phyloP scores from a whole-genome alignment of 2,329 filamentous ascomycete species.

The Talaromyces funiculosus region DNA sequence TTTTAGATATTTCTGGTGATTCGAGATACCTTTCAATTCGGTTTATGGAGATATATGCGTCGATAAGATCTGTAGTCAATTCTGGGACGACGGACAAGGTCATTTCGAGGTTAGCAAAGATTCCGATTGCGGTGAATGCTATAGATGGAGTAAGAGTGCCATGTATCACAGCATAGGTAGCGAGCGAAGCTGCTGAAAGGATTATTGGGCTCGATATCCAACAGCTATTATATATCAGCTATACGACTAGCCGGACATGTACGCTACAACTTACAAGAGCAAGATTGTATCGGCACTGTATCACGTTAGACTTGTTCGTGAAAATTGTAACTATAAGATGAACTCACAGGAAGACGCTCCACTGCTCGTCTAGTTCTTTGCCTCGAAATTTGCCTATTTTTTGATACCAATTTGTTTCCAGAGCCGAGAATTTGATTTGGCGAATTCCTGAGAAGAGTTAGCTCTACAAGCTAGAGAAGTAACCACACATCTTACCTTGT shows the following conservation, averaged over 20 bases:
- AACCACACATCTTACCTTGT: constrained; percentile 49
- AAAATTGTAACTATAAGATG: constrained; percentile 38
- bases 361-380: constrained; percentile 61
- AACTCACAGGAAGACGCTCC: constrained; percentile 61
- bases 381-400: constrained; percentile 62
- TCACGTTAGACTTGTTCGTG: background rate
- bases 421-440: constrained; percentile 77
- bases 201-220: constrained; percentile 71
- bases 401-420: constrained; percentile 68
- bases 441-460: constrained; percentile 50
- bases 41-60: constrained; percentile 66
- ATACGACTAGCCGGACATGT: background rate
- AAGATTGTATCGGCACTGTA: constrained; percentile 4
- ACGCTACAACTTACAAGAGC: constrained; percentile 2
- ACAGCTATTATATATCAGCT: constrained; percentile 56
- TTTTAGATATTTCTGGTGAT: constrained; percentile 57
- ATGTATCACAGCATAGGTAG: constrained; percentile 60
- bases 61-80: constrained; percentile 62
- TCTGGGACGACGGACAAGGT: constrained; percentile 68
- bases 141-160: constrained; percentile 63
- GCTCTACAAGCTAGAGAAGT: background rate
- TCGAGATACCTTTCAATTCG: constrained; percentile 67
- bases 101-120: constrained; percentile 69
- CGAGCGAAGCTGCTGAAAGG: constrained; percentile 64
- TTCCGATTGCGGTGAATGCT: constrained; percentile 70